A percentile compares a stretch with the other conserved stretches of the same genome.
Evolutionary conservation across 202 grass and related monocot species (phyloP).

Genomic region (Hordeum pubiflorum): DNA sequence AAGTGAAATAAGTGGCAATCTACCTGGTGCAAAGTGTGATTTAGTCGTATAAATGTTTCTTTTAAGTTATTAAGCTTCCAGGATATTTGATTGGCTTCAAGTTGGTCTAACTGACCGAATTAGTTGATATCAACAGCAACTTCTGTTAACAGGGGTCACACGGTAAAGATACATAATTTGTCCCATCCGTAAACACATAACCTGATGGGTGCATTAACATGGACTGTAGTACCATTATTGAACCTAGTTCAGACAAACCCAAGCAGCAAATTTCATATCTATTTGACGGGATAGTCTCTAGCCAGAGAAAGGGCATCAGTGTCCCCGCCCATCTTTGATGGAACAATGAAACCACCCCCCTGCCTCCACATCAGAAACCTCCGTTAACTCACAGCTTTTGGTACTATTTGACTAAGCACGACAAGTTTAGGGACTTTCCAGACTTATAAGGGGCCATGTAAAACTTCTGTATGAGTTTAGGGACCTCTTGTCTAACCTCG

Average conservation of each 20-base stretch:
- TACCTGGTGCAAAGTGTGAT: background rate
- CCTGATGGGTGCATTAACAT: background rate
- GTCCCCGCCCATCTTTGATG: background rate
- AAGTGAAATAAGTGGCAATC: background rate
- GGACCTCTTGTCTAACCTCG: background rate
- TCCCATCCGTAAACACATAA: background rate
- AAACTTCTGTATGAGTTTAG: background rate
- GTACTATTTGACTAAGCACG: background rate
- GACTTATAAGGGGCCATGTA: background rate
- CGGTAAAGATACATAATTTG: background rate
- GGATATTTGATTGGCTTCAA: background rate
- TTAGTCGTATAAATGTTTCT: background rate
- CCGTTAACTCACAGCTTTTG: background rate
- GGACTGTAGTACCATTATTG: slow-evolving; percentile 4
- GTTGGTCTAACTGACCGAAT: background rate
- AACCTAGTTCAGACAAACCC: background rate
- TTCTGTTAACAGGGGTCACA: background rate
- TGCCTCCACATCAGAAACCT: background rate
- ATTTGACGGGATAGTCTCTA: slow-evolving; percentile 6
- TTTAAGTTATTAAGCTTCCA: background rate
- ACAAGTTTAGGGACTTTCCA: background rate
- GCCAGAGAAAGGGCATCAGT: background rate
- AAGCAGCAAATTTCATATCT: background rate
- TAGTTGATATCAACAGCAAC: background rate
- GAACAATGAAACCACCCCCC: background rate